Conservation (phyloP, 2,329 filamentous ascomycete species). For the Uncinocarpus reesii region DNA sequence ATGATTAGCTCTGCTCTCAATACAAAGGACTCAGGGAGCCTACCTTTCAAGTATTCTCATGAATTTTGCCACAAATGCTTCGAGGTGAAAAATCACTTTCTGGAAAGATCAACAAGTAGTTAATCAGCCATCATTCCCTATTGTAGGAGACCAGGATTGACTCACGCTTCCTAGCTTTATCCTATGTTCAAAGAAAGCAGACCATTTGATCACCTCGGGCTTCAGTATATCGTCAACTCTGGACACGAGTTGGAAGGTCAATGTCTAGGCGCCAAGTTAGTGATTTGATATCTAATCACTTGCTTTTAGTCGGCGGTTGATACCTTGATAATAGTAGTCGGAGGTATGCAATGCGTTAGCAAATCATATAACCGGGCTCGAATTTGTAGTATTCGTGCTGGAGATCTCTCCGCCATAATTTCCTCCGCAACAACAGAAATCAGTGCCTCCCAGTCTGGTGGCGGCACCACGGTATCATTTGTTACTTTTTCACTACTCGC, state of each 20-base stretch:
- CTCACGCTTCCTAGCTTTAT: constrained; percentile 67
- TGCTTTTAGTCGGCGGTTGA: background rate
- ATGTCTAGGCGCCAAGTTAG: constrained; percentile 42
- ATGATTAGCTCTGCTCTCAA: background rate
- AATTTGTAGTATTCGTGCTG: constrained; percentile 74
- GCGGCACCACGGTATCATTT: constrained; percentile 79
- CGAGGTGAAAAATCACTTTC: constrained; percentile 96
- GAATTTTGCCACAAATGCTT: constrained; percentile 97
- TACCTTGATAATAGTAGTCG: constrained; percentile 81
- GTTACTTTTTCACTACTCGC: constrained; percentile 69
- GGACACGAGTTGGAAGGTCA: constrained; percentile 84
- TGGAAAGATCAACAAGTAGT: constrained; percentile 19
- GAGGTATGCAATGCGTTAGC: constrained; percentile 90
- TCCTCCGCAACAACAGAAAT: constrained; percentile 84
- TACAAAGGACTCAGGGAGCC: constrained; percentile 23
- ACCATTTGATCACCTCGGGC: constrained; percentile 87
- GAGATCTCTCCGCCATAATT: constrained; percentile 87
- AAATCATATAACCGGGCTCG: constrained; percentile 94
- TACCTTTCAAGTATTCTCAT: constrained; percentile 94
- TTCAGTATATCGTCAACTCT: constrained; percentile 84
- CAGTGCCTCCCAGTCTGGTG: constrained; percentile 92
- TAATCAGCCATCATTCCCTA: background rate
- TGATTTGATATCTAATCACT: background rate
- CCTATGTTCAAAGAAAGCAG: constrained; percentile 92
- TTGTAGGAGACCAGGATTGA: constrained; percentile 5